Evolutionary conservation across 371 early-diverging fungal species (phyloP), one percentile per base, ranked within the genome.

Genomic region (Batkoa obscura): DNA sequence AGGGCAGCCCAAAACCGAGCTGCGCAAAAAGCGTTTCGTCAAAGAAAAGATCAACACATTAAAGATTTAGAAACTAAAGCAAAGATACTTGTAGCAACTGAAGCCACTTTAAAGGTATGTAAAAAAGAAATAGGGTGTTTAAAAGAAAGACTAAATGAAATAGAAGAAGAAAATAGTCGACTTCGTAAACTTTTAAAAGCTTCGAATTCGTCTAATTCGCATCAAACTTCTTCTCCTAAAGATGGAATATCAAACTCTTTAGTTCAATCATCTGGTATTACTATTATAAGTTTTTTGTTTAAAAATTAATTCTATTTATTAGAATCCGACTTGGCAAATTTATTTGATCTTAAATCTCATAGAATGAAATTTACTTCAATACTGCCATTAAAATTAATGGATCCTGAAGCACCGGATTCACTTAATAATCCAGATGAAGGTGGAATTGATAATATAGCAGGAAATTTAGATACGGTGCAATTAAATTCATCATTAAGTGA

Each of bases 1-100:
- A 71, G 84, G 36, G 79, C 81, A 42, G 81, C 77, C 15, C 86
- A 85, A 57, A 85, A 85, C 58, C 67, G 86, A 34, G 80, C 78
- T 8, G 83, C 83, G 0, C 85, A 85, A 62, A 69, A 81, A 32
- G 82, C 83, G 0, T 85, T 83, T 61, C 74, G 86, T 6, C 81
- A 81, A 63, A 72, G 86, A 2, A 86, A 83, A 53, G 73, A 81
- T 60, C 74, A 71, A n/a, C 78, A 84, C 57, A 78, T 83, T 58
- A 71, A 71, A 33, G 83, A 80, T 30, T 73, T 83, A 0, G 84
- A 86, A 56, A 59, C 62, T 1, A 78, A 75, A 58, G 74, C 73
- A 23, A 47, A 47, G 30, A 9, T 32, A 10, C 30, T 47, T 8
- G 31, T 9, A 12, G 10, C 6, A 47, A 4, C 10, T 15, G 48